These are phyloP conservation scores for Backusella parvicylindrica DNA, from an alignment of 192 early-diverging fungal species.

Conservation along the genomic window DNA sequence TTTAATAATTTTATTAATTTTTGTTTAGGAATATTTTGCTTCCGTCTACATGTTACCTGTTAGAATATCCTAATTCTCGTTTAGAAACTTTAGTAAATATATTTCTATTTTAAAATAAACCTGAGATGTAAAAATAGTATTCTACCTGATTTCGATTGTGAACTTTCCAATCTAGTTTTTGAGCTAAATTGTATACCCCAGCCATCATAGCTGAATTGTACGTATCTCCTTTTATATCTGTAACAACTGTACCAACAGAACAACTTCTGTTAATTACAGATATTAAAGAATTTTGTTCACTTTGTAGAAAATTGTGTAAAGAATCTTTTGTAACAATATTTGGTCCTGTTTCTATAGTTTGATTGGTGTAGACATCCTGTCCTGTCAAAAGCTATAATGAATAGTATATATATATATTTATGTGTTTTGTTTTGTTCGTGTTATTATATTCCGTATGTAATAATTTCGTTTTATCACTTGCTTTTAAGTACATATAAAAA, in stretches of 20 bases:
- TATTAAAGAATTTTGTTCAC: not conserved
- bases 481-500: conserved; percentile 22
- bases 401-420: not conserved
- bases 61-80: not conserved
- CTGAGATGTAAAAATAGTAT: not conserved
- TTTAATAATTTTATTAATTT: not conserved
- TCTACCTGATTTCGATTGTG: not conserved
- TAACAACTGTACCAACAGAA: not conserved
- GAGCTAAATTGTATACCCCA: not conserved
- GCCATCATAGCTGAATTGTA: conserved; percentile 8
- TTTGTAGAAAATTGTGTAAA: not conserved
- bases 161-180: conserved; percentile 17
- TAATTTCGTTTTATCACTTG: not conserved
- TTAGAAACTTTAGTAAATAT: not conserved
- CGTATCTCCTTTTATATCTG: conserved; percentile 11
- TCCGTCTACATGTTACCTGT: not conserved
- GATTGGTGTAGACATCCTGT: conserved; percentile 4
- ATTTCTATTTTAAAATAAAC: conserved; percentile 2
- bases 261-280: not conserved
- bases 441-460: not conserved
- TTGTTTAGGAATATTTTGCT: not conserved
- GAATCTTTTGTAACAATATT: conserved; percentile 9
- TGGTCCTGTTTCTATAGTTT: conserved; percentile 20
- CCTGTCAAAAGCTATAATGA: conserved; percentile 15
- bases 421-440: not conserved